These are phyloP conservation scores for Claviceps lovelessii DNA, from an alignment of 2,329 filamentous ascomycete genomes.

Conservation along the genomic window DNA sequence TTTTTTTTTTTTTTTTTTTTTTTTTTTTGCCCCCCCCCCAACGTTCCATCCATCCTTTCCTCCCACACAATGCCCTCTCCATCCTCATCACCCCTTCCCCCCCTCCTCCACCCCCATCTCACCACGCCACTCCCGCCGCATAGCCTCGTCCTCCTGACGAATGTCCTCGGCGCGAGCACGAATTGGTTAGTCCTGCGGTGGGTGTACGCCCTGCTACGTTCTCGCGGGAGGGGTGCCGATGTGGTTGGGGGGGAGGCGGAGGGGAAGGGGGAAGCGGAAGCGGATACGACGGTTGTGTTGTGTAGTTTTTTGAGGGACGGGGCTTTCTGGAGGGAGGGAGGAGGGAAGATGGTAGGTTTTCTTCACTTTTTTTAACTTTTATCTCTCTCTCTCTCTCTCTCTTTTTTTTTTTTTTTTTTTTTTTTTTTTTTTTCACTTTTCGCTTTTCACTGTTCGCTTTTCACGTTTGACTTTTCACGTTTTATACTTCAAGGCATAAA, in stretches of 20 bases:
- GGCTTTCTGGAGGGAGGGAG: conserved; percentile 63
- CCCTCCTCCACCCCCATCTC: conserved; percentile 29
- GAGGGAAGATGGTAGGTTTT: conserved; percentile 44
- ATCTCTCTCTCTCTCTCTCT: not conserved
- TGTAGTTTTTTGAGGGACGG: conserved; percentile 72
- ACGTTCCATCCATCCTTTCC: not conserved
- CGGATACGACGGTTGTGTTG: conserved; percentile 45
- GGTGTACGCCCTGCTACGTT: conserved; percentile 31
- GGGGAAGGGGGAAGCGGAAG: conserved; percentile 2
- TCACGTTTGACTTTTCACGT: too few relatives aligned
- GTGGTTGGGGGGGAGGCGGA: too few relatives aligned
- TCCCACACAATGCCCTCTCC: not conserved
- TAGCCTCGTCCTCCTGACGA: conserved; percentile 52
- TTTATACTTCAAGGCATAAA: too few relatives aligned
- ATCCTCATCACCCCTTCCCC: conserved; percentile 27
- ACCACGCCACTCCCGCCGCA: conserved; percentile 43
- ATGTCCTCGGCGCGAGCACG: conserved; percentile 47
- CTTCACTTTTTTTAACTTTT: not conserved
- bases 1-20: too few relatives aligned
- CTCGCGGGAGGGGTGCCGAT: too few relatives aligned
- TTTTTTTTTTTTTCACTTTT: not conserved
- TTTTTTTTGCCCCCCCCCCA: too few relatives aligned
- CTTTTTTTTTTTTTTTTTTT: not conserved
- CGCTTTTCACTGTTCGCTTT: too few relatives aligned
- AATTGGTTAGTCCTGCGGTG: conserved; percentile 52